Conservation (phyloP, 768 basidiomycete genomes). For the Phlebiopsis flavidoalba region DNA sequence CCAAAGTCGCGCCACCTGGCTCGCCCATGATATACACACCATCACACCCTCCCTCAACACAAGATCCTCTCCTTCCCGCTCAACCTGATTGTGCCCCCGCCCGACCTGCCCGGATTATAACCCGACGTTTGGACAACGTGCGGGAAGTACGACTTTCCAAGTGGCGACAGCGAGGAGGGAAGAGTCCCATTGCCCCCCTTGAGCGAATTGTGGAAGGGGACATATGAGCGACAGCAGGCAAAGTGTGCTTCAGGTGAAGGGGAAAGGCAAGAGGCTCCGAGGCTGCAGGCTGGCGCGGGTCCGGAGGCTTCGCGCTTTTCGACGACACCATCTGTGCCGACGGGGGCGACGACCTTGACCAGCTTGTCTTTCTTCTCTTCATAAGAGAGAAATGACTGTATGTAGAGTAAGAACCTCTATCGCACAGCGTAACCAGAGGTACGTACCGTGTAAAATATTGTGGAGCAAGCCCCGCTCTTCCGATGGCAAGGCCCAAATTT, state of each 20-base stretch:
- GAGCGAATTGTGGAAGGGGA: slow-evolving; percentile 47
- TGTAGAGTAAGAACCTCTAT: neutral
- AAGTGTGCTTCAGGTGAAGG: no score
- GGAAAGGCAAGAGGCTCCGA: no score
- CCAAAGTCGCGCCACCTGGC: slow-evolving; percentile 35
- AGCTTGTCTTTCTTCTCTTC: slow-evolving; percentile 74
- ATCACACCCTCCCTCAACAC: slow-evolving; percentile 78
- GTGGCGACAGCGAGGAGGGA: slow-evolving; percentile 21
- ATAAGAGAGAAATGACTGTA: slow-evolving; percentile 67
- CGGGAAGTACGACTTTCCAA: slow-evolving; percentile 29
- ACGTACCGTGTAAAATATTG: slow-evolving; percentile 77
- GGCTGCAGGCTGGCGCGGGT: slow-evolving; percentile 79
- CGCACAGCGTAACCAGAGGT: no score
- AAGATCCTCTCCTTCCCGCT: neutral
- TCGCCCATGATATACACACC: slow-evolving; percentile 68
- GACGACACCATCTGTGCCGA: slow-evolving; percentile 50
- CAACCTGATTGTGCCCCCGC: slow-evolving; percentile 39
- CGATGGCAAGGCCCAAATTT: slow-evolving; percentile 63
- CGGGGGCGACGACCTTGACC: slow-evolving; percentile 73
- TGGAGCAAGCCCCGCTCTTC: slow-evolving; percentile 48
- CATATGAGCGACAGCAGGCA: slow-evolving; percentile 79
- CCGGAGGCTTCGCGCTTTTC: slow-evolving; percentile 63
- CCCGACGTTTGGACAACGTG: slow-evolving; percentile 86
- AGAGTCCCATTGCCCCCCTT: slow-evolving; percentile 52
- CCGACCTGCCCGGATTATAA: slow-evolving; percentile 55